phyloP scores from a whole-genome alignment of 805 yeast genomes.

The Metschnikowia lachancei region DNA sequence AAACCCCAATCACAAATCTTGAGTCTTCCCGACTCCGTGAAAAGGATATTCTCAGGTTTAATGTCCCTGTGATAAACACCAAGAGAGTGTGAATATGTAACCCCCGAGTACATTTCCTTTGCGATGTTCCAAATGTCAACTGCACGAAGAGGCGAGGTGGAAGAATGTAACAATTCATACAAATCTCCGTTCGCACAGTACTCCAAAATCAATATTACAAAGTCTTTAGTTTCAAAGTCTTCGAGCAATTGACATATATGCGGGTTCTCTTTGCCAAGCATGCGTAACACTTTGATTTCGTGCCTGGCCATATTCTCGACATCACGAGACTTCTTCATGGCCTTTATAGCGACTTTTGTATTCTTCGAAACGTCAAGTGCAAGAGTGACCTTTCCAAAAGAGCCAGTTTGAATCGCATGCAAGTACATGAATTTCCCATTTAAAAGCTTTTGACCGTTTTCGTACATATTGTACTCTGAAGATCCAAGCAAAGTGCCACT shows the following conservation, averaged over 20 bases:
- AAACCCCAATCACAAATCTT: slow-evolving; percentile 78
- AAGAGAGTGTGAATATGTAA: slow-evolving; percentile 52
- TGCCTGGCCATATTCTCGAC: slow-evolving; percentile 50
- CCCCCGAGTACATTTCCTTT: slow-evolving; percentile 51
- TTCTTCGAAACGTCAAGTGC: slow-evolving; percentile 40
- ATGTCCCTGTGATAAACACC: slow-evolving; percentile 70
- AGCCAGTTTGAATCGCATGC: slow-evolving; percentile 51
- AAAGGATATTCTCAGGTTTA: slow-evolving; percentile 68
- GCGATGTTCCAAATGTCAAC: slow-evolving; percentile 39
- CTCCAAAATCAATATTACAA: slow-evolving; percentile 59
- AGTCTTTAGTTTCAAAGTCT: slow-evolving; percentile 51
- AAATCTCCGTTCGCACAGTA: slow-evolving; percentile 66
- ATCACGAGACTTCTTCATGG: slow-evolving; percentile 45
- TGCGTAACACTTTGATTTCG: slow-evolving; percentile 46
- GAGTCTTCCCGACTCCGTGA: slow-evolving; percentile 49
- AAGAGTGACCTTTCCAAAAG: slow-evolving; percentile 59
- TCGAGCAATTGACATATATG: slow-evolving; percentile 60
- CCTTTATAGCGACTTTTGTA: slow-evolving; percentile 51
- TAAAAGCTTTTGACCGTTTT: slow-evolving; percentile 33
- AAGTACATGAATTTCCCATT: slow-evolving; percentile 43
- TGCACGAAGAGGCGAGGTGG: slow-evolving; percentile 17
- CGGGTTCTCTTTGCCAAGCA: slow-evolving; percentile 42
- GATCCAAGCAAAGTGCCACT: background rate
- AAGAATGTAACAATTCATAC: slow-evolving; percentile 50
- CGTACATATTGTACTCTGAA: slow-evolving; percentile 40